Evolutionary conservation across 2,329 filamentous ascomycete genomes (phyloP).

Genomic region (Elsinoe australis): DNA sequence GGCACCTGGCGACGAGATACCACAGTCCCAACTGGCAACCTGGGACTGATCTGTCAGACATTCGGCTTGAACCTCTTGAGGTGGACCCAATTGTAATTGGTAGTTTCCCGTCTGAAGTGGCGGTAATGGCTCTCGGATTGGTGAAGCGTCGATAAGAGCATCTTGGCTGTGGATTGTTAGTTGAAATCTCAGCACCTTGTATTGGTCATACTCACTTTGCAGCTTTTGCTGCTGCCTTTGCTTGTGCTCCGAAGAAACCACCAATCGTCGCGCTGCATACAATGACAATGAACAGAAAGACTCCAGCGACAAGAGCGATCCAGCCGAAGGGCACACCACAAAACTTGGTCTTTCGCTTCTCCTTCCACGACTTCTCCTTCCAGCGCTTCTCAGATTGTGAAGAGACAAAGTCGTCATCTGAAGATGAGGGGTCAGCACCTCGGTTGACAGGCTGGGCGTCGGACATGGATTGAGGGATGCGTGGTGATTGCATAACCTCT

Average conservation of each 20-base stretch:
- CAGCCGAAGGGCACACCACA: slow-evolving; percentile 32
- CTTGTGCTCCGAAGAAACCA: slow-evolving; percentile 27
- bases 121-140: slow-evolving; percentile 46
- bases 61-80: slow-evolving; percentile 43
- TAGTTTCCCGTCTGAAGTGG: slow-evolving; percentile 51
- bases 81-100: slow-evolving; percentile 46
- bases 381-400: slow-evolving; percentile 26
- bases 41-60: slow-evolving; percentile 53
- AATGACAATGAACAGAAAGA: slow-evolving; percentile 28
- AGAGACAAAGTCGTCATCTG: slow-evolving; percentile 17
- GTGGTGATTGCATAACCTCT: slow-evolving; percentile 23
- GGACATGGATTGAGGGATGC: slow-evolving; percentile 30
- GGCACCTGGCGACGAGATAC: slow-evolving; percentile 34
- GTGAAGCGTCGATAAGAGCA: slow-evolving; percentile 39
- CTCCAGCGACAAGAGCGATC: slow-evolving; percentile 26
- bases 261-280: slow-evolving; percentile 31
- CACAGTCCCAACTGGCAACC: slow-evolving; percentile 57
- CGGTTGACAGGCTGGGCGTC: slow-evolving; percentile 25
- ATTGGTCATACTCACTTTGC: slow-evolving; percentile 5
- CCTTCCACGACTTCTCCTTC: slow-evolving; percentile 34
- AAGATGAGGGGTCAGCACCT: slow-evolving; percentile 17
- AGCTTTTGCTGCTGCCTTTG: slow-evolving; percentile 19
- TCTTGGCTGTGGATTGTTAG: slow-evolving; percentile 12
- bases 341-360: slow-evolving; percentile 31
- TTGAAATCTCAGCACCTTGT: background rate